Percentiles rank a stretch among this genome's conserved stretches.
Conservation (phyloP, 805 yeast genomes). For the Candida lessepsii region DNA sequence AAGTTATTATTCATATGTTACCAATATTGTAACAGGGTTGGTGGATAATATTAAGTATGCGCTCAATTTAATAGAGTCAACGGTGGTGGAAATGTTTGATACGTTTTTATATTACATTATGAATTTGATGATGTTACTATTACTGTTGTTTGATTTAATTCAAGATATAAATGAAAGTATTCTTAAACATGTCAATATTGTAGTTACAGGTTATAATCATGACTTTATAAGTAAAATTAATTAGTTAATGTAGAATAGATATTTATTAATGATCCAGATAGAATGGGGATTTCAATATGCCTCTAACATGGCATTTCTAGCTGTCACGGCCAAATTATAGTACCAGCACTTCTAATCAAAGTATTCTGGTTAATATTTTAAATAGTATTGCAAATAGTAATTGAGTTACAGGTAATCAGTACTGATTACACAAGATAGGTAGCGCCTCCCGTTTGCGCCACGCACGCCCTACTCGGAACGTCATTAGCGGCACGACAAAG, state of each 20-base stretch:
- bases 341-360: too few relatives aligned
- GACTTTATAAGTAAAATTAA: conserved; percentile 16
- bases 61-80: neutral
- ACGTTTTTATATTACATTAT: conserved; percentile 15
- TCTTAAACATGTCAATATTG: conserved; percentile 6
- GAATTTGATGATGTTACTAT: conserved; percentile 13
- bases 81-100: conserved; percentile 8
- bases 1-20: conserved; percentile 2
- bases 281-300: too few relatives aligned
- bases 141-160: conserved; percentile 12
- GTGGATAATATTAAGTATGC: neutral
- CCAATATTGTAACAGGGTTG: neutral
- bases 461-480: too few relatives aligned
- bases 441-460: too few relatives aligned
- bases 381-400: too few relatives aligned
- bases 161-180: conserved; percentile 7
- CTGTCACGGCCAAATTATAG: too few relatives aligned
- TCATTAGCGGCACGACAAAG: too few relatives aligned
- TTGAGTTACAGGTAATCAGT: too few relatives aligned
- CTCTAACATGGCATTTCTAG: too few relatives aligned
- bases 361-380: too few relatives aligned
- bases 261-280: too few relatives aligned
- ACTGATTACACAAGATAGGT: too few relatives aligned
- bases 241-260: conserved; percentile 2
- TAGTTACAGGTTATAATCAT: conserved; percentile 14